Conservation (phyloP, 1,284 basidiomycete genomes). For the Boletus sp. region DNA sequence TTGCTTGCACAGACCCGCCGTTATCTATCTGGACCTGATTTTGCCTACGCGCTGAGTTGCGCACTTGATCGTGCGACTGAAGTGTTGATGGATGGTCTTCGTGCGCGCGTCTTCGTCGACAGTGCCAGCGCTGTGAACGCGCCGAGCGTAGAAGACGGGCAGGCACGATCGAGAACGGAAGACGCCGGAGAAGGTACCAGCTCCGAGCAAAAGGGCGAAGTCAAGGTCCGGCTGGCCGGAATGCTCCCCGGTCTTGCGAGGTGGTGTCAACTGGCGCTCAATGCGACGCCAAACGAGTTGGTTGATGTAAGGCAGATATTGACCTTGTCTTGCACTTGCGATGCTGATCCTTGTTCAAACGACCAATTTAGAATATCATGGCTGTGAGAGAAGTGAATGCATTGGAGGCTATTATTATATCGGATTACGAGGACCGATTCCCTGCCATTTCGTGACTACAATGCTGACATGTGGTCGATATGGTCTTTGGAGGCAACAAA, state of each 20-base stretch:
- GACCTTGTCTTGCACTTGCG: not conserved
- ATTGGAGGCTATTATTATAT: slow-evolving; percentile 52
- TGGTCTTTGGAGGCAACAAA: not conserved
- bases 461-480: not conserved
- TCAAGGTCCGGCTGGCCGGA: slow-evolving; percentile 68
- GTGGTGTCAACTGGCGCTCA: slow-evolving; percentile 75
- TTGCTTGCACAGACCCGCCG: slow-evolving; percentile 73
- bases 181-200: not conserved
- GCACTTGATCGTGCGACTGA: slow-evolving; percentile 71
- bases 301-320: slow-evolving; percentile 66
- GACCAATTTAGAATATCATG: slow-evolving; percentile 40
- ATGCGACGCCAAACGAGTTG: slow-evolving; percentile 79
- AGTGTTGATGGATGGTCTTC: slow-evolving; percentile 56
- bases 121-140: slow-evolving; percentile 28
- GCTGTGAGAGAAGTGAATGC: slow-evolving; percentile 50
- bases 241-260: slow-evolving; percentile 77
- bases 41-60: slow-evolving; percentile 65
- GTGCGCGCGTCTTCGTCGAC: slow-evolving; percentile 56
- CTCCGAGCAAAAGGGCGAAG: slow-evolving; percentile 41
- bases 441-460: slow-evolving; percentile 27
- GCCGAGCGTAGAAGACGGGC: slow-evolving; percentile 20
- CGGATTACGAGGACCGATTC: slow-evolving; percentile 44
- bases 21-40: slow-evolving; percentile 70
- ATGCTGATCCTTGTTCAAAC: not conserved
- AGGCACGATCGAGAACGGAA: slow-evolving; percentile 30